Evolutionary conservation across 164 flowering plant species (phyloP).

Genomic region (Santalum album): DNA sequence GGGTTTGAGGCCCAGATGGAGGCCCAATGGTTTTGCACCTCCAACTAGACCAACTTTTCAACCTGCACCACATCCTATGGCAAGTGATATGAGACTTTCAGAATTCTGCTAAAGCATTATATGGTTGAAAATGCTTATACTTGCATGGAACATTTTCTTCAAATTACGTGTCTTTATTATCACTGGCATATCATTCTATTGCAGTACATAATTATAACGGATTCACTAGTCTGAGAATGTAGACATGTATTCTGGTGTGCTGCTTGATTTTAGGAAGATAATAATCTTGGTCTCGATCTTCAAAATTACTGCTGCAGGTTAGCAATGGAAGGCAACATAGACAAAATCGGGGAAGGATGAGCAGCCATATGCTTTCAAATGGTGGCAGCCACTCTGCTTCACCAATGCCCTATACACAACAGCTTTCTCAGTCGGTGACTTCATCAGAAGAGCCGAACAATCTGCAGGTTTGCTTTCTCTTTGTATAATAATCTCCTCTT

Average conservation of each 20-base stretch:
- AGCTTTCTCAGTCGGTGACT: conserved; percentile 19
- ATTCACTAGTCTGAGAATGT: background rate
- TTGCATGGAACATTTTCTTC: too few species aligned
- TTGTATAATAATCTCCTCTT: background rate
- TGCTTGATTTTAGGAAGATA: too few species aligned
- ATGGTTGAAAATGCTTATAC: too few species aligned
- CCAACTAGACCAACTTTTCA: conserved; percentile 44
- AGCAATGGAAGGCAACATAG: conserved; percentile 38
- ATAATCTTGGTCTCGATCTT: conserved; percentile 1
- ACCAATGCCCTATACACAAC: conserved; percentile 31
- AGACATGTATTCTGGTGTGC: background rate
- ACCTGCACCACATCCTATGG: conserved; percentile 35
- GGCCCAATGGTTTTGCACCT: conserved; percentile 42
- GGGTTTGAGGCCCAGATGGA: conserved; percentile 72
- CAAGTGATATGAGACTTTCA: conserved; percentile 8
- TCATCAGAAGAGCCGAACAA: conserved; percentile 39
- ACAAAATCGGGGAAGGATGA: conserved; percentile 58
- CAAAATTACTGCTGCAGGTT: conserved; percentile 14
- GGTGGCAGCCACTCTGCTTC: conserved; percentile 26
- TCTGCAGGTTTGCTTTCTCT: conserved; percentile 41
- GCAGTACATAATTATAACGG: background rate
- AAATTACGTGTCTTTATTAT: too few species aligned
- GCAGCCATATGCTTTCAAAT: conserved; percentile 35
- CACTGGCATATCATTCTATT: too few species aligned
- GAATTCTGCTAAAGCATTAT: too few species aligned